Evolutionary conservation across 169 alveolate species (phyloP).

Genomic region (Babesia ovis): DNA sequence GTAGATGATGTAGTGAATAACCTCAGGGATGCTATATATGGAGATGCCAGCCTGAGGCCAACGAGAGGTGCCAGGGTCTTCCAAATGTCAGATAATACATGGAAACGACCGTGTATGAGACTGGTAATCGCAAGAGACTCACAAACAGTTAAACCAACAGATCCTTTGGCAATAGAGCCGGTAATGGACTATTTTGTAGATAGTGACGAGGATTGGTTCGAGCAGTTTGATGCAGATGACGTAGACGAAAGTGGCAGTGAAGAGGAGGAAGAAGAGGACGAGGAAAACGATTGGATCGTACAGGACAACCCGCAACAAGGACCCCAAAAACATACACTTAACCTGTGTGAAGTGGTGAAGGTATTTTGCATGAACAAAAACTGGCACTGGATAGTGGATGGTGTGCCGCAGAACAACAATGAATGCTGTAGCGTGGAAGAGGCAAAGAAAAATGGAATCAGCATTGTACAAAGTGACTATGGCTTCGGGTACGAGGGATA

Average conservation of each 20-base stretch:
- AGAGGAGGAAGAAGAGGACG: conserved; percentile 68
- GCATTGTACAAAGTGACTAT: conserved; percentile 26
- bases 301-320: conserved; percentile 62
- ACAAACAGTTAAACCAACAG: conserved; percentile 15
- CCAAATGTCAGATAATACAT: conserved; percentile 62
- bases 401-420: conserved; percentile 45
- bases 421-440: conserved; percentile 50
- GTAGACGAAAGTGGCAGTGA: conserved; percentile 60
- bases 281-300: conserved; percentile 67
- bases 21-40: conserved; percentile 36
- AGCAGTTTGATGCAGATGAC: conserved; percentile 67
- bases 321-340: conserved; percentile 28
- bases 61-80: conserved; percentile 41
- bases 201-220: conserved; percentile 72
- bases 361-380: conserved; percentile 51
- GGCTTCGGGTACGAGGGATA: conserved; percentile 71
- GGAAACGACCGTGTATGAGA: conserved; percentile 70
- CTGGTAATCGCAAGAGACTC: conserved; percentile 24
- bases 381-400: conserved; percentile 73
- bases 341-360: conserved; percentile 52
- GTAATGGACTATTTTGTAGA: conserved; percentile 63
- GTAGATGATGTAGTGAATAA: conserved; percentile 52
- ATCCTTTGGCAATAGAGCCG: conserved; percentile 40
- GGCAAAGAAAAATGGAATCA: conserved; percentile 57
- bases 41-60: conserved; percentile 34